Evolutionary conservation across 2,329 filamentous ascomycete species (phyloP).

Genomic region (Xylaria sp.): DNA sequence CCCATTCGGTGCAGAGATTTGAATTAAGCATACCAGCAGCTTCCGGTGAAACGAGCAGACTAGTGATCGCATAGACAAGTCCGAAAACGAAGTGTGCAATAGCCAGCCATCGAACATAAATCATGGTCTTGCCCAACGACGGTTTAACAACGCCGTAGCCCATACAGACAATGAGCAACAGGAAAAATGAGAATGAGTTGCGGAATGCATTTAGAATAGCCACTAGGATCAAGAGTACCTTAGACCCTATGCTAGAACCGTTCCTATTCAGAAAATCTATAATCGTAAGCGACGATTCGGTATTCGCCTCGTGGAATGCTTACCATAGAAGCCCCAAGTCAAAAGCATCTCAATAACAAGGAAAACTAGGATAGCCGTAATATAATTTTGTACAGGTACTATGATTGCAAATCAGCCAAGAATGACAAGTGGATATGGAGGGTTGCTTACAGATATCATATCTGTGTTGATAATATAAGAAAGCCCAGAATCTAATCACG

Average conservation of each 20-base stretch:
- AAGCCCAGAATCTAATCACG: slow-evolving; percentile 80
- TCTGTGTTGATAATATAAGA: slow-evolving; percentile 93
- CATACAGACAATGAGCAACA: slow-evolving; percentile 98
- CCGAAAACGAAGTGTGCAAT: slow-evolving; percentile 95
- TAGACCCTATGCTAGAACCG: slow-evolving; percentile 83
- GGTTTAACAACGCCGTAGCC: slow-evolving; percentile 98
- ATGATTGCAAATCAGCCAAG: slow-evolving; percentile 49
- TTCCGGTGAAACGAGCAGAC: slow-evolving; percentile 88
- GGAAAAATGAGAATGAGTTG: slow-evolving; percentile 98
- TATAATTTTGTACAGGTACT: slow-evolving; percentile 98
- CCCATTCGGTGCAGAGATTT: not conserved
- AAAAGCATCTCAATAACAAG: slow-evolving; percentile 95
- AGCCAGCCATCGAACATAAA: slow-evolving; percentile 89
- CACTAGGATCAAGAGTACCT: slow-evolving; percentile 89
- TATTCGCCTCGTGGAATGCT: slow-evolving; percentile 39
- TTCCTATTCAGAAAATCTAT: slow-evolving; percentile 91
- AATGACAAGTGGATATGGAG: not conserved
- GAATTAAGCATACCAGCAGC: slow-evolving; percentile 69
- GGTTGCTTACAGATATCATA: slow-evolving; percentile 80
- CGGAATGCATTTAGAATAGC: slow-evolving; percentile 91
- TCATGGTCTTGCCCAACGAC: slow-evolving; percentile 91
- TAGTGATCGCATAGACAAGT: slow-evolving; percentile 90
- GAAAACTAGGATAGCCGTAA: slow-evolving; percentile 95
- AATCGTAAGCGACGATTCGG: slow-evolving; percentile 50
- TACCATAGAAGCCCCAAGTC: slow-evolving; percentile 97